Evolutionary conservation across 2,329 filamentous ascomycete genomes (phyloP).

Genomic region (Cadophora luteo-olivacea): DNA sequence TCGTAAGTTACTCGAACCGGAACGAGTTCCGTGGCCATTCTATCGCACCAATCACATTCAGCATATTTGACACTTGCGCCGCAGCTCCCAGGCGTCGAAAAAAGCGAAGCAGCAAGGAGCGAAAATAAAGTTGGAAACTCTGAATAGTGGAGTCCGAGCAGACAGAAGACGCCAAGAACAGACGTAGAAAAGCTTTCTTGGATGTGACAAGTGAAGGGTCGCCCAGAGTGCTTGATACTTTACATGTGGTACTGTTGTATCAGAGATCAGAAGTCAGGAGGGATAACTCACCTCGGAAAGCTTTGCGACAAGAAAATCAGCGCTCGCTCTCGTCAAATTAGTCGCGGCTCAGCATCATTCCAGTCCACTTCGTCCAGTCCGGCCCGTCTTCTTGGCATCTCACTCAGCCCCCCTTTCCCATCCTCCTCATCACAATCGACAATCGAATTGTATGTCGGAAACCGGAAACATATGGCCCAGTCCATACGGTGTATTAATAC

Average conservation of each 20-base stretch:
- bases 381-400: background rate
- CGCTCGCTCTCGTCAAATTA: background rate
- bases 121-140: background rate
- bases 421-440: background rate
- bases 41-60: background rate
- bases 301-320: background rate
- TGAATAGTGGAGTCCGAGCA: background rate
- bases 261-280: background rate
- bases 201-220: background rate
- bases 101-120: background rate
- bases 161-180: background rate
- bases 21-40: background rate
- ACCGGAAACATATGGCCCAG: background rate
- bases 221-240: background rate
- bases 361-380: background rate
- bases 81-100: background rate
- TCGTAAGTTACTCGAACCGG: background rate
- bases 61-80: background rate
- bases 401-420: constrained; percentile 1
- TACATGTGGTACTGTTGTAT: background rate
- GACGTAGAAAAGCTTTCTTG: background rate
- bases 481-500: too few species aligned
- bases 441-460: background rate
- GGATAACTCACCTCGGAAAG: background rate
- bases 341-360: background rate